phyloP scores from a whole-genome alignment of 768 basidiomycete genomes.

The Vararia minispora region DNA sequence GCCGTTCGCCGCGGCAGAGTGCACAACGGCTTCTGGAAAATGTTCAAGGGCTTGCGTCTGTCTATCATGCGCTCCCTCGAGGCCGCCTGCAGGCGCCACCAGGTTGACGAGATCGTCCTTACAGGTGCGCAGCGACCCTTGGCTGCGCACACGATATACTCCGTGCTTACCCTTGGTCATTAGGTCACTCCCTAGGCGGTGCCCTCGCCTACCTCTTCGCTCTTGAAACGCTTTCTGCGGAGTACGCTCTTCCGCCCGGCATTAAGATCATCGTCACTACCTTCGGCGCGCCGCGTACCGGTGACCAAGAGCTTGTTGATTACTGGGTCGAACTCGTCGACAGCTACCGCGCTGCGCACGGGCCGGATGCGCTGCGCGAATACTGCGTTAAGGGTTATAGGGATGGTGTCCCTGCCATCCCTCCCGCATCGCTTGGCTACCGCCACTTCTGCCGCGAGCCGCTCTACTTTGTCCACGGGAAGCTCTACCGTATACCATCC shows the following conservation, averaged over 20 bases:
- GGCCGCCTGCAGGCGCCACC: constrained; percentile 25
- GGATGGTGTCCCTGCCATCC: constrained; percentile 51
- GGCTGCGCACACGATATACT: no score
- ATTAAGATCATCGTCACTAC: constrained; percentile 30
- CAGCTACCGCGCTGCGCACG: constrained; percentile 24
- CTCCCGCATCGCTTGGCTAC: constrained; percentile 40
- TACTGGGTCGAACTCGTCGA: constrained; percentile 30
- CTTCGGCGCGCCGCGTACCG: constrained; percentile 43
- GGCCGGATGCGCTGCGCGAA: constrained; percentile 29
- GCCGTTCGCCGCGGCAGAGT: constrained; percentile 23
- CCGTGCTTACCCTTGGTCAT: neutral
- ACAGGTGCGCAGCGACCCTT: no score
- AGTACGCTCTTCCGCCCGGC: constrained; percentile 18
- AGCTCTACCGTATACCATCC: constrained; percentile 34
- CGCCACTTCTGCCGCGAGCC: constrained; percentile 38
- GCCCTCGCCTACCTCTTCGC: constrained; percentile 39
- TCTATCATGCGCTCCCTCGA: constrained; percentile 26
- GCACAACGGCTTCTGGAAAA: constrained; percentile 44
- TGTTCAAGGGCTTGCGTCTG: constrained; percentile 33
- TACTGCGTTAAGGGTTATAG: constrained; percentile 44
- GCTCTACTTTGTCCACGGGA: constrained; percentile 37
- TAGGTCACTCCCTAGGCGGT: constrained; percentile 28
- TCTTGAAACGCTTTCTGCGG: constrained; percentile 31
- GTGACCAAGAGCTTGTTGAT: constrained; percentile 29
- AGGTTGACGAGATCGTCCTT: constrained; percentile 27